These are phyloP conservation scores for Hyphopichia buzzinii DNA, from an alignment of 1,139 yeast species.

Conservation along the genomic window DNA sequence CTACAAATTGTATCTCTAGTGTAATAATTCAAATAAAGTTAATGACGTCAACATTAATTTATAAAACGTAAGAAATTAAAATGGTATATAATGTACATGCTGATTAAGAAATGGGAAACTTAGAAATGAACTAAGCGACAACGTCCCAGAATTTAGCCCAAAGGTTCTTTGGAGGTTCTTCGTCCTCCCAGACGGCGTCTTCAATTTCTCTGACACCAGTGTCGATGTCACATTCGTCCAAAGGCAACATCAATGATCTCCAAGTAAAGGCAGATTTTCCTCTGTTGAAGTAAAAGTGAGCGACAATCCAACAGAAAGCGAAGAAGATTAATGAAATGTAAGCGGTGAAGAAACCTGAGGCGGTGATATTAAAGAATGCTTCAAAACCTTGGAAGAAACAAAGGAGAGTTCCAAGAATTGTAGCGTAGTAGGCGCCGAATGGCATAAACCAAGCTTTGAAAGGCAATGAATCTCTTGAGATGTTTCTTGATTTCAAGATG, in stretches of 20 bases:
- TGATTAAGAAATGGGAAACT: too few relatives aligned
- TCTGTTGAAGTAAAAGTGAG: constrained; percentile 50
- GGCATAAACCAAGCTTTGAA: constrained; percentile 70
- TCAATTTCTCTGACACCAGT: constrained; percentile 60
- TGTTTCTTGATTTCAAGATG: constrained; percentile 56
- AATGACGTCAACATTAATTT: too few relatives aligned
- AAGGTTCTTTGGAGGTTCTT: constrained; percentile 42
- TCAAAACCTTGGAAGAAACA: constrained; percentile 70
- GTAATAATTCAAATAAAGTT: too few relatives aligned
- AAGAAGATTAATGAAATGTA: constrained; percentile 63
- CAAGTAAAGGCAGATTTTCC: constrained; percentile 27
- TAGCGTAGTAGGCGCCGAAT: constrained; percentile 58
- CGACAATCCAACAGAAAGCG: constrained; percentile 48
- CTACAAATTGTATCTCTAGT: too few relatives aligned
- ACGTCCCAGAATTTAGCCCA: constrained; percentile 56
- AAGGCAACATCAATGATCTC: constrained; percentile 36
- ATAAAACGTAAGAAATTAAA: constrained; percentile 4
- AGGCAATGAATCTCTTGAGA: constrained; percentile 64
- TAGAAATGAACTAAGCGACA: constrained; percentile 14
- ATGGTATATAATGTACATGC: too few relatives aligned
- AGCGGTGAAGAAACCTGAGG: constrained; percentile 59
- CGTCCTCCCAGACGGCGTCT: constrained; percentile 50
- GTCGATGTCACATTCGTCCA: constrained; percentile 61
- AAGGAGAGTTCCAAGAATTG: constrained; percentile 48
- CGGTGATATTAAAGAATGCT: constrained; percentile 56